phyloP scores from a whole-genome alignment of 2,329 filamentous ascomycete genomes.

The Arthrobotrys musiformis region DNA sequence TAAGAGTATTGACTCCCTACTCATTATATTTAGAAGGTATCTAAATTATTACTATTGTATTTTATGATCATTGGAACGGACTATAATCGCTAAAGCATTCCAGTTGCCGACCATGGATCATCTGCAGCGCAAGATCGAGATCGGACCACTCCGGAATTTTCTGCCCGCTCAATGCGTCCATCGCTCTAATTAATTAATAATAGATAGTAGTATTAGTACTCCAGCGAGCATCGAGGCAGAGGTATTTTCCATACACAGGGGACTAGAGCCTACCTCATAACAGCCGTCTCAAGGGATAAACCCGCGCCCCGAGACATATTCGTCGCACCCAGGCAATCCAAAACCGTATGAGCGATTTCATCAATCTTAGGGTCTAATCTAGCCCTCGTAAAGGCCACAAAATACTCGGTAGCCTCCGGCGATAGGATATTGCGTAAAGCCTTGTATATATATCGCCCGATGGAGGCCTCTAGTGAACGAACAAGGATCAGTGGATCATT shows the following conservation, averaged over 20 bases:
- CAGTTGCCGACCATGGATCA: not conserved
- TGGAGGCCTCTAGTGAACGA: not conserved
- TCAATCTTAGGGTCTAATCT: not conserved
- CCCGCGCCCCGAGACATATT: not conserved
- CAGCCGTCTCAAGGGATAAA: not conserved
- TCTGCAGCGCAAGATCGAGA: not conserved
- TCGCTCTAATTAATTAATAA: not conserved
- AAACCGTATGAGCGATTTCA: not conserved
- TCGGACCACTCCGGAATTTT: constrained; percentile 1
- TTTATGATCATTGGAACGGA: not conserved
- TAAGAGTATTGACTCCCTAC: no score
- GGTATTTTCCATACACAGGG: no score
- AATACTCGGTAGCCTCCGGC: not conserved
- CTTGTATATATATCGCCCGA: not conserved
- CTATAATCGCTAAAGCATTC: not conserved
- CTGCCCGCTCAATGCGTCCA: not conserved
- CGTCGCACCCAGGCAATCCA: not conserved
- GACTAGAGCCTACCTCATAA: not conserved
- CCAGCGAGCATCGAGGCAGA: no score
- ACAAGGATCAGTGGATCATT: not conserved
- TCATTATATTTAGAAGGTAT: no score
- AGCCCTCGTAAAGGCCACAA: not conserved
- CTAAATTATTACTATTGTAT: not conserved
- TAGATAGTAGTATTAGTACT: no score
- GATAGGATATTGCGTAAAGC: not conserved